Evolutionary conservation across 208 protist genomes (phyloP), one percentile per base, ranked within the genome.

Genomic region (Porcisia deanei): DNA sequence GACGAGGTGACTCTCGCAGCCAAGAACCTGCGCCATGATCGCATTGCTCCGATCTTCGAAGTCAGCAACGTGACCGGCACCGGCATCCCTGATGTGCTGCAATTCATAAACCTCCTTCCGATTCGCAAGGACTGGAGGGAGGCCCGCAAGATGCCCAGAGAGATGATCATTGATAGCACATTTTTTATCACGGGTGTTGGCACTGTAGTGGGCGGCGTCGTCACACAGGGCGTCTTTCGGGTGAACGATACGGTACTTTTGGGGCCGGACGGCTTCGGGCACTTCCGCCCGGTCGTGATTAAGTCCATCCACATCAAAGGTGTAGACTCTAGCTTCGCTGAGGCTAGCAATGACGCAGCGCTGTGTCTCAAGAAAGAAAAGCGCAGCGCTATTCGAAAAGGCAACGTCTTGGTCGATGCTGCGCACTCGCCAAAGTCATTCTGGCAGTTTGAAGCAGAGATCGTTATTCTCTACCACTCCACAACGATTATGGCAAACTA

Each of bases 401-500:
- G 98, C 54, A 99, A 98, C 88, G 91, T 99, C 30, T 77, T 99
- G 0, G 73, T 83, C 22, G 87, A 94, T 65, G 79, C 83, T 30
- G n/a, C 72, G 3, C 71, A 60, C 49, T 73, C 89, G 41, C 91
- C 95, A 7, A 82, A 82, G 79, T 86, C 98, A 25, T 94, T 82
- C 71, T 97, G 95, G 89, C 95, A 98, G 83, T 99, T 99, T 73
- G 94, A 98, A 80, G 98, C 98, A 6, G 98, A 99, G 65, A 81
- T 99, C 7, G 86, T 98, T 18, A 95, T 99, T 22, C 87, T 99
- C 22, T 99, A 99, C 82, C 99, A 99, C 85, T 95, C 97, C 25
- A 99, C 99, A 1, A 99, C 98, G 8, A 99, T 99, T 76, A 76
- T 89, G n/a, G 72, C 81, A 4, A 95, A 98, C 81, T 99, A 99